Base-by-base conservation (phyloP, 2,329 filamentous ascomycete genomes). In the Fusarium sp. region DNA sequence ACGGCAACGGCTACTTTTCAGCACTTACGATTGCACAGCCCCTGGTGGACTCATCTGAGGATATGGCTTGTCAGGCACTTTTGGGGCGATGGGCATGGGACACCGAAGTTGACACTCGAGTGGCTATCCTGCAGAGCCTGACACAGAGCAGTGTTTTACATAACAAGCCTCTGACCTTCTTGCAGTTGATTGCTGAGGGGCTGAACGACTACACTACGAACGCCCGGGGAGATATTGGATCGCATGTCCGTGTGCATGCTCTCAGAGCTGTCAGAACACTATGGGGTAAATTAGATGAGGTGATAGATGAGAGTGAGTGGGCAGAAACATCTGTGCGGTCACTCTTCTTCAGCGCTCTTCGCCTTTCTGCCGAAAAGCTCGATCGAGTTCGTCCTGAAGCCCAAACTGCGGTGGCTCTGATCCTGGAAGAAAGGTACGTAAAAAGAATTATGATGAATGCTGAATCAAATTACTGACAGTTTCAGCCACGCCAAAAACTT, bases 201-300 rank as follows among this genome's bases (percentile, higher is more conserved):
- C 80, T 99, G 28, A 91, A 95, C 70, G 94, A 99, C 77, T 98
- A 98, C 76, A 97, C 93, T 0, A 94, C 93, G 6, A 95, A 93
- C 70, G 90, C 94, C 16, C 86, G 94, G 59, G 96, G 96, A 18
- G 96, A 99, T 75, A 87, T 98, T 50, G 96, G 96, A 7, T 97
- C 94, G 0, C 88, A 94, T 54, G 91, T 97, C 6, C 88, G 96
- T 6, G 83, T 95, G 7, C 91, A 94, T 78, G 94, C 93, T 25
- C 85, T 98, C 14, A 86, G 90, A 77, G 94, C 93, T 18, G 88
- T 95, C 2, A 88, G 88, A 63, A 89, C 88, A 4, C 83, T 93
- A 3, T 89, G 86, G 80, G 76, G 76, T 34, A 77, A 77, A 9
- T 81, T 81, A 41, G 65, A 61, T 1, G 59, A 68, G 10, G 41